Base-by-base conservation (phyloP, 2,329 filamentous ascomycete genomes). In the Fusarium buharicum region DNA sequence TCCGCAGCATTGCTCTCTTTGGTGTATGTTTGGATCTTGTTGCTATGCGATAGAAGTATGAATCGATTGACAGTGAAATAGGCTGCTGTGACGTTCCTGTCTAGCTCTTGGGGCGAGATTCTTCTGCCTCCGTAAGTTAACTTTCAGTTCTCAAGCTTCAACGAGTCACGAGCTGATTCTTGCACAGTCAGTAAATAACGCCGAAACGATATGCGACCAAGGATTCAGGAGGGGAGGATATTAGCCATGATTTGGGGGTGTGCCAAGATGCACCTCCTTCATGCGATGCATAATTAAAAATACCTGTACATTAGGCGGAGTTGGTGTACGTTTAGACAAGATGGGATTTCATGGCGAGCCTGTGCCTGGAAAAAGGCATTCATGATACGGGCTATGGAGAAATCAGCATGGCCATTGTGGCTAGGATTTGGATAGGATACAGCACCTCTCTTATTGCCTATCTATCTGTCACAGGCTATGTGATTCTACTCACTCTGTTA, bases 1-100 rank as follows among this genome's bases (percentile, higher is more conserved):
- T 91, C 58, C 83, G 86, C 69, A 90, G 88, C 72, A 78, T 91
- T 66, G 81, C 85, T 63, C 75, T 90, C 69, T 91, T 91, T 72
- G 87, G 87, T 52, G 88, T 91, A 82, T 73, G 87, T 80, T 39
- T 22, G 36, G 38, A 18, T 16, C 14, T 17, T 31, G 12, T 18
- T 9, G 2, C 3, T 14, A 13, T 30, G 2, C 14, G 24, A 6
- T 4, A 5, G 11, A 18, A 10, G 9, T n/a, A 11, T 3, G 22
- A 16, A 20, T 8, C n/a, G 12, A 40, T 59, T 70, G 31, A 68
- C 13, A 11, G n/a, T 4, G 22, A 30, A 55, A 55, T 14, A 90
- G 87, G 84, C 79, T 66, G 87, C 86, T 38, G 83, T 90, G 50
- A 83, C 86, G 33, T 87, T 91, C 75, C 81, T 91, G 66, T 82